These are phyloP conservation scores for Vaccinium myrtillus DNA, from an alignment of 148 eudicot species.

Conservation along the genomic window DNA sequence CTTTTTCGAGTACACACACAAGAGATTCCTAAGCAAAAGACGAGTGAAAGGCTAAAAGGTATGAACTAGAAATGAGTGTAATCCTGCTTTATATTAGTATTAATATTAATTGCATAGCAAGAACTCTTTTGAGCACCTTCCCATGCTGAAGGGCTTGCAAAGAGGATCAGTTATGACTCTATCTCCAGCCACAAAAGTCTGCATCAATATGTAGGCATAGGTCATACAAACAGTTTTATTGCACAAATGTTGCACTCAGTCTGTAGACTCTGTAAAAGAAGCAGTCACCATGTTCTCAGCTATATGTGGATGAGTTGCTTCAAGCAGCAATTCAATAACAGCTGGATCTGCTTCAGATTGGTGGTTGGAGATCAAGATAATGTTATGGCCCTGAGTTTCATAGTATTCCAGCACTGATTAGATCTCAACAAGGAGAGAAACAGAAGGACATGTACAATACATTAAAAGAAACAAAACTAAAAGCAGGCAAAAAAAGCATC, in stretches of 20 bases:
- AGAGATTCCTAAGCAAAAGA: slow-evolving; percentile 63
- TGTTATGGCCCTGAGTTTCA: slow-evolving; percentile 79
- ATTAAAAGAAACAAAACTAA: not conserved
- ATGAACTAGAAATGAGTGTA: not conserved
- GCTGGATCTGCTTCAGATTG: slow-evolving; percentile 99
- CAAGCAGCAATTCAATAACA: slow-evolving; percentile 79
- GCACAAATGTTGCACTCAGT: slow-evolving; percentile 14
- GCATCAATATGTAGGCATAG: slow-evolving; percentile 28
- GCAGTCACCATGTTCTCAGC: slow-evolving; percentile 72
- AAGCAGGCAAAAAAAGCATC: not conserved
- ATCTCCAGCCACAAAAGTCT: slow-evolving; percentile 94
- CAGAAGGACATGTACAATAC: not conserved
- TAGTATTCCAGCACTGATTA: slow-evolving; percentile 10
- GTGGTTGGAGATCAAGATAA: slow-evolving; percentile 95
- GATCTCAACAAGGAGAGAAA: slow-evolving; percentile 1
- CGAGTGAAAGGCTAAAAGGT: slow-evolving; percentile 12
- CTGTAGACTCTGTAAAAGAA: not conserved
- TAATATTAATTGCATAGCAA: not conserved
- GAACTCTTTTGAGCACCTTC: slow-evolving; percentile 60
- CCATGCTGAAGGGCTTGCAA: slow-evolving; percentile 99
- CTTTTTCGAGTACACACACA: slow-evolving; percentile 94
- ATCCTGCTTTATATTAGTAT: not conserved
- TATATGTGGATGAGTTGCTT: slow-evolving; percentile 58
- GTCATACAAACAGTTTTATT: slow-evolving; percentile 9
- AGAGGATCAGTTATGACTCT: slow-evolving; percentile 94